These are phyloP conservation scores for Hura crepitans DNA, from an alignment of 441 rosid species.

Conservation along the genomic window DNA sequence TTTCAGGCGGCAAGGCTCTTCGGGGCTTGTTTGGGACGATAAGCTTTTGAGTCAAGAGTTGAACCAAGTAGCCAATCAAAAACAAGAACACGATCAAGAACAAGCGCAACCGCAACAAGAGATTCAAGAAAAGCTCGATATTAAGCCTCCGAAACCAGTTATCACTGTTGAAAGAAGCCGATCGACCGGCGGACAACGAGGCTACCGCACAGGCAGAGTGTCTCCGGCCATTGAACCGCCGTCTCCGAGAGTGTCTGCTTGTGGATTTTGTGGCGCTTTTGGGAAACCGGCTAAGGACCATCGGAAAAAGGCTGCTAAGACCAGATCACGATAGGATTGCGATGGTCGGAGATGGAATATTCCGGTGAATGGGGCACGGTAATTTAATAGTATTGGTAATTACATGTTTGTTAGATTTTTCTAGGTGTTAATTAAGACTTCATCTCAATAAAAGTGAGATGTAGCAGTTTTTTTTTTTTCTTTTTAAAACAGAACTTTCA, in stretches of 20 bases:
- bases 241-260: constrained; percentile 73
- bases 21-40: constrained; percentile 72
- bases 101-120: constrained; percentile 11
- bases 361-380: constrained; percentile 24
- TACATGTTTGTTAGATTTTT: constrained; percentile 7
- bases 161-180: constrained; percentile 62
- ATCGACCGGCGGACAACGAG: constrained; percentile 66
- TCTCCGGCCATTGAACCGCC: constrained; percentile 87
- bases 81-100: constrained; percentile 20
- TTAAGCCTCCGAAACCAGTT: constrained; percentile 34
- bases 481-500: neutral
- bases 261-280: constrained; percentile 78
- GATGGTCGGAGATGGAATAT: constrained; percentile 23
- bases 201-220: constrained; percentile 64
- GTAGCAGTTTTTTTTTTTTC: neutral
- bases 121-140: constrained; percentile 25
- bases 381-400: neutral
- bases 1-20: constrained; percentile 61
- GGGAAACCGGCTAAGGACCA: constrained; percentile 46
- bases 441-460: constrained; percentile 24
- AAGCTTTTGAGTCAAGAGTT: constrained; percentile 51
- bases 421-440: constrained; percentile 9
- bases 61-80: too few relatives aligned
- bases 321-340: constrained; percentile 46
- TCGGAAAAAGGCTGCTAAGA: constrained; percentile 51